A percentile compares a stretch with the other conserved stretches of the same genome.
These are phyloP conservation scores for Hyaloraphidium curvatum DNA, from an alignment of 192 early-diverging fungal species.

Conservation along the genomic window DNA sequence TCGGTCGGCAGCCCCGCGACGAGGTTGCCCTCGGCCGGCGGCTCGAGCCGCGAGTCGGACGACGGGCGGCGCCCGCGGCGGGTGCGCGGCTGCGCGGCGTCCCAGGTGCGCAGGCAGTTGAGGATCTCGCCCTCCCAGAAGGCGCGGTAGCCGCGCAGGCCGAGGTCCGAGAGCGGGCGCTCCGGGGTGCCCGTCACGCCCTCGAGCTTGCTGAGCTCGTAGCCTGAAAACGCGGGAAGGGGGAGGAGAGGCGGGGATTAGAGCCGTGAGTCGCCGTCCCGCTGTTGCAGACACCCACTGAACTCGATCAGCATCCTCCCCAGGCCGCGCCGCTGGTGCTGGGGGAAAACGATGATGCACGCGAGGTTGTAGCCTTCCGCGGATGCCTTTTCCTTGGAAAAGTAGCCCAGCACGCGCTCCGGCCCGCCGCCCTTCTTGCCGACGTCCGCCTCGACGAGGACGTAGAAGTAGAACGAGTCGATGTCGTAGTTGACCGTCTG, in stretches of 20 bases:
- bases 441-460: conserved; percentile 76
- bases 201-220: conserved; percentile 89
- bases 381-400: conserved; percentile 97
- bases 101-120: conserved; percentile 10
- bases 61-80: neutral
- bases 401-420: conserved; percentile 91
- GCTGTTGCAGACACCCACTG: conserved; percentile 35
- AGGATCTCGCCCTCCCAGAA: conserved; percentile 89
- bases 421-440: conserved; percentile 32
- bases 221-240: conserved; percentile 29
- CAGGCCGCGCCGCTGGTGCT: conserved; percentile 88
- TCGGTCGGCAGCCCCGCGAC: too few species aligned
- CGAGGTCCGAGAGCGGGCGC: conserved; percentile 93
- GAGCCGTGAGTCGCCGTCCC: neutral
- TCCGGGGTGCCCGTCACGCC: conserved; percentile 87
- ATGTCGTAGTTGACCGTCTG: conserved; percentile 96
- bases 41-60: conserved; percentile 54
- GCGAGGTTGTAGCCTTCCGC: conserved; percentile 94
- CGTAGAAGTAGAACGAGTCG: conserved; percentile 95
- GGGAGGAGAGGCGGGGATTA: neutral
- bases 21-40: conserved; percentile 11
- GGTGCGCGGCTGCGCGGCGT: too few species aligned
- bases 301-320: conserved; percentile 87
- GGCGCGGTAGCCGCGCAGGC: conserved; percentile 78
- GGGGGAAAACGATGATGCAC: conserved; percentile 93